Base-by-base conservation (phyloP, 2,329 filamentous ascomycete genomes). In the Aspergillus awamori region DNA sequence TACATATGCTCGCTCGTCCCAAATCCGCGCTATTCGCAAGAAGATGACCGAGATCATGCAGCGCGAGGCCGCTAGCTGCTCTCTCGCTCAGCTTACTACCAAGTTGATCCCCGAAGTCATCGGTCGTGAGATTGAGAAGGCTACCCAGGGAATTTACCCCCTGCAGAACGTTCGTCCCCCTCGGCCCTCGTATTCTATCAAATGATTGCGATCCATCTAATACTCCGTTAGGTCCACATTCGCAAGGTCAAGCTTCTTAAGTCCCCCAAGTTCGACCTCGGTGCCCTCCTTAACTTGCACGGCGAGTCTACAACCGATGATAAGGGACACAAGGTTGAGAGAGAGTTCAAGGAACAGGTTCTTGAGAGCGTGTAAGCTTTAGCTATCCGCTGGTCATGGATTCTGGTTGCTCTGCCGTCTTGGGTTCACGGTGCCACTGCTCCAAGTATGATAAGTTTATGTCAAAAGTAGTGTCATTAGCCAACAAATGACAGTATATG, bases 41-140 rank as follows among this genome's bases (percentile, higher is more conserved):
- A 98, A 99, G 92, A 99, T 99, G 95, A 91, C 88, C 69, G 95
- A 99, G 84, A 98, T 99, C 83, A 98, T 99, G 83, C 88, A 91
- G 83, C 91, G 93, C 75, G 95, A 99, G 87, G 95, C 95, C 67
- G 87, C 91, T 74, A 92, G 87, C 85, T 96, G 93, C 89, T 96
- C 93, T 69, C 89, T 99, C 71, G 89, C 91, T 74, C 94, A 98
- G 87, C 89, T 99, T 75, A 97, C 93, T 78, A 91, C 92, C 80
- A 99, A 99, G 90, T 89, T 99, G 76, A 98, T 99, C 79, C 95
- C 95, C 69, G 95, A 99, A 86, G 95, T 98, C 73, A 98, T 99
- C 81, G 95, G 95, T 75, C 93, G 95, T 79, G 95, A 98, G 87
- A 99, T 99, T 73, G 95, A 99, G 89, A 99, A 99, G 89, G 89